phyloP scores from a whole-genome alignment of 768 basidiomycete genomes.

The Imleria badia region DNA sequence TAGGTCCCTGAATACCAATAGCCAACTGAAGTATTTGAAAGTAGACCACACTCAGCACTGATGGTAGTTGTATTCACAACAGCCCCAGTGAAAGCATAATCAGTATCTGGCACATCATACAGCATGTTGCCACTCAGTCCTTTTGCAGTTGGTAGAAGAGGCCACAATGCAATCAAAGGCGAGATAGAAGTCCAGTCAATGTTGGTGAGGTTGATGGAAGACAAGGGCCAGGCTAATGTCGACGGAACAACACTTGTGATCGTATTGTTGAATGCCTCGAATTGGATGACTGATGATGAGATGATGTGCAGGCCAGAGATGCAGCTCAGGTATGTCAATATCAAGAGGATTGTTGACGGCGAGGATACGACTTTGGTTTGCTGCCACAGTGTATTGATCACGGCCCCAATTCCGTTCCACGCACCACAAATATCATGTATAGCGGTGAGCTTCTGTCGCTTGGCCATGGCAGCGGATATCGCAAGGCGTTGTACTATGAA shows the following conservation, averaged over 20 bases:
- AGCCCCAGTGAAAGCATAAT: not conserved
- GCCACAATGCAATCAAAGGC: not conserved
- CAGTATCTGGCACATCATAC: conserved; percentile 16
- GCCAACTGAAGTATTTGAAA: conserved; percentile 5
- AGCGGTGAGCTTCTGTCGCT: conserved; percentile 15
- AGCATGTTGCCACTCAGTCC: conserved; percentile 14
- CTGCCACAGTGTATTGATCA: conserved; percentile 16
- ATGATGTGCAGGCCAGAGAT: conserved; percentile 23
- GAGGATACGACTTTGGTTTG: conserved; percentile 17
- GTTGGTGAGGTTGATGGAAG: not conserved
- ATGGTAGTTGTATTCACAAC: conserved; percentile 19
- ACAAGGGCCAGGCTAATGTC: not conserved
- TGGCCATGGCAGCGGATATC: conserved; percentile 1
- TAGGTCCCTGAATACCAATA: not conserved
- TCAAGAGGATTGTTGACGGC: not conserved
- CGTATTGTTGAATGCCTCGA: conserved; percentile 15
- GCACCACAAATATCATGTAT: conserved; percentile 19
- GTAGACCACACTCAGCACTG: conserved; percentile 13
- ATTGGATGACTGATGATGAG: conserved; percentile 22
- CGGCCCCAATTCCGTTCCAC: conserved; percentile 26
- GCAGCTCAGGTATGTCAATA: conserved; percentile 15
- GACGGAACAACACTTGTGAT: not conserved
- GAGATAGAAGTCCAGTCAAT: not conserved
- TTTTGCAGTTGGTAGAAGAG: conserved; percentile 1
- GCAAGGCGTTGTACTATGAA: conserved; percentile 14